A percentile compares a stretch with the other conserved stretches of the same genome.
Evolutionary conservation across 176 grass and related monocot genomes (phyloP).

Genomic region (Oryza rufipogon): DNA sequence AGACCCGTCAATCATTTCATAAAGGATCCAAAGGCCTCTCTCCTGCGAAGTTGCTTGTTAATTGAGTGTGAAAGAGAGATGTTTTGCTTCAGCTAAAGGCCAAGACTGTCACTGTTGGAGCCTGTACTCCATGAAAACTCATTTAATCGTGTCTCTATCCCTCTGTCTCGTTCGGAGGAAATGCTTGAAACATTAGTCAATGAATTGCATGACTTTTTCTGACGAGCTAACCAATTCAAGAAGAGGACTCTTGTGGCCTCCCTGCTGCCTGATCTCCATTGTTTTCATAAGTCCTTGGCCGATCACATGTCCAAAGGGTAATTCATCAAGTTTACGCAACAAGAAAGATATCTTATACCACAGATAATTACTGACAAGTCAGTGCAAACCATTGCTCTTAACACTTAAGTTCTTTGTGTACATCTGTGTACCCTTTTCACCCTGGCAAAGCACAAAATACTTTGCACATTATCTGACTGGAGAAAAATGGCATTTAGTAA

Average conservation of each 20-base stretch:
- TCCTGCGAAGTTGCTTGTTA: constrained; percentile 9
- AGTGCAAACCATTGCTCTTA: neutral
- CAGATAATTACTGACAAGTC: neutral
- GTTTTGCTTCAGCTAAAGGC: constrained; percentile 5
- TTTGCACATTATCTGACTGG: neutral
- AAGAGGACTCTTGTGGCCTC: constrained; percentile 30
- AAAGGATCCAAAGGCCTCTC: constrained; percentile 19
- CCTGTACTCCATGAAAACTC: neutral
- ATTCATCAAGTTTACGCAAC: neutral
- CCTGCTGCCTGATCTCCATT: neutral
- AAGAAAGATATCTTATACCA: neutral
- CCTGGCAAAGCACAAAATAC: neutral
- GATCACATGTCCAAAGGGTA: neutral
- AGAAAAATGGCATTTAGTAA: neutral
- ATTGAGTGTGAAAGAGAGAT: constrained; percentile 11
- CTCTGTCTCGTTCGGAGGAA: neutral
- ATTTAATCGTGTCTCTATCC: constrained; percentile 21
- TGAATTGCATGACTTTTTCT: constrained; percentile 6
- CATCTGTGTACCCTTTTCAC: neutral
- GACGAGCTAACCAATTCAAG: constrained; percentile 11
- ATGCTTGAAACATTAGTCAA: constrained; percentile 36
- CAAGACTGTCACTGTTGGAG: constrained; percentile 28
- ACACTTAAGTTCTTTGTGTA: neutral
- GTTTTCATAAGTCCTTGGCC: constrained; percentile 17
- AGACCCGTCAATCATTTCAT: neutral